phyloP scores from a whole-genome alignment of 1,139 yeast genomes.

The Eremothecium gossypii region DNA sequence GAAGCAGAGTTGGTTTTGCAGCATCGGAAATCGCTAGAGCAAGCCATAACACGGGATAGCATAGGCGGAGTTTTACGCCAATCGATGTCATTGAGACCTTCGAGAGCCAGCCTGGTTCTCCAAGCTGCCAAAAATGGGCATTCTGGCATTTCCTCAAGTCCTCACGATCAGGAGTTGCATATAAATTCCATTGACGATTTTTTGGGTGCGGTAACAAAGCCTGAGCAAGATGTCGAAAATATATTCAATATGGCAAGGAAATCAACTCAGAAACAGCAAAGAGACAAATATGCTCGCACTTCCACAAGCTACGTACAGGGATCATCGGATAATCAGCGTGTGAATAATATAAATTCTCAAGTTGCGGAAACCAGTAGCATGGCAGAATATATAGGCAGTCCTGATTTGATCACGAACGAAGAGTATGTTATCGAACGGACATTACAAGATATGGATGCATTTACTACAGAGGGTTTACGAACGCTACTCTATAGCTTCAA shows the following conservation, averaged over 20 bases:
- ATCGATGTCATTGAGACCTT: constrained; percentile 12
- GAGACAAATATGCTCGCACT: constrained; percentile 36
- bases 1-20: constrained; percentile 76
- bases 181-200: constrained; percentile 49
- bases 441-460: constrained; percentile 82
- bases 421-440: constrained; percentile 76
- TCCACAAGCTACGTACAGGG: background rate
- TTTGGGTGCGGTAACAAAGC: constrained; percentile 38
- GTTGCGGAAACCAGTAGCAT: constrained; percentile 15
- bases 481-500: constrained; percentile 76
- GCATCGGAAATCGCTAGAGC: constrained; percentile 34
- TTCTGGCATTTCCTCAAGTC: constrained; percentile 15
- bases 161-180: constrained; percentile 30
- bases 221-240: constrained; percentile 49
- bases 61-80: constrained; percentile 14
- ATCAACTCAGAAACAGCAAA: constrained; percentile 57
- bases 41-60: constrained; percentile 16
- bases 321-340: background rate
- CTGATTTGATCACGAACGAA: constrained; percentile 58
- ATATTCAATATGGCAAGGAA: constrained; percentile 52
- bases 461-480: constrained; percentile 89
- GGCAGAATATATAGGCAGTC: constrained; percentile 42
- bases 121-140: constrained; percentile 25
- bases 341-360: constrained; percentile 24
- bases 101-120: constrained; percentile 32